Percentiles rank a stretch among this genome's conserved stretches.
Evolutionary conservation across 371 early-diverging fungal species (phyloP).

Genomic region (Syncephalastrum sp.): DNA sequence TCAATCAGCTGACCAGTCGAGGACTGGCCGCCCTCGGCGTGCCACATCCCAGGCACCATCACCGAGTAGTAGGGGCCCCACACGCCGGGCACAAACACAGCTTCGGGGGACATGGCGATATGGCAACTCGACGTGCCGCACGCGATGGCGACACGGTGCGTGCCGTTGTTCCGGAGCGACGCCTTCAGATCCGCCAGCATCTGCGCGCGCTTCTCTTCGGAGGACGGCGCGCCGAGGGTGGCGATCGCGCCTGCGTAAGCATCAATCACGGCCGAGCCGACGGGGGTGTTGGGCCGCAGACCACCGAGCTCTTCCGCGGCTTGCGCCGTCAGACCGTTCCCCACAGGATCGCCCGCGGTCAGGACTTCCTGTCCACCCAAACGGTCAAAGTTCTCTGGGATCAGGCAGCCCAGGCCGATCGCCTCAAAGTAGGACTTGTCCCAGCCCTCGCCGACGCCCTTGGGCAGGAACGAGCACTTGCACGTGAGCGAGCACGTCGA

Average conservation of each 20-base stretch:
- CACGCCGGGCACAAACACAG: constrained; percentile 62
- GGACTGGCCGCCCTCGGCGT: constrained; percentile 75
- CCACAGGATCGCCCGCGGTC: constrained; percentile 62
- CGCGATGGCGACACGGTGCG: constrained; percentile 65
- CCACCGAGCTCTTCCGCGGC: constrained; percentile 65
- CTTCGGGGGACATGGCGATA: constrained; percentile 56
- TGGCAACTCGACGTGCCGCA: constrained; percentile 77
- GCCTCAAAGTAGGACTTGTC: constrained; percentile 53
- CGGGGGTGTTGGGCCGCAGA: constrained; percentile 49
- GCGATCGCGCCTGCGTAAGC: constrained; percentile 75
- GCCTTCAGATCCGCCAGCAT: constrained; percentile 16
- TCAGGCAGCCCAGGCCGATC: constrained; percentile 57
- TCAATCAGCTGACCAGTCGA: constrained; percentile 72
- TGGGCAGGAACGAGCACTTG: constrained; percentile 68
- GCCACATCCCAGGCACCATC: constrained; percentile 60
- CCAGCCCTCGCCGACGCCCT: constrained; percentile 52
- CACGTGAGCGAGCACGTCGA: constrained; percentile 69
- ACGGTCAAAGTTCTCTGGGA: constrained; percentile 42
- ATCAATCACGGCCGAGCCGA: constrained; percentile 74
- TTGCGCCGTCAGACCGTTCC: constrained; percentile 42
- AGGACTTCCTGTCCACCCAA: constrained; percentile 53
- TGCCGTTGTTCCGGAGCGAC: constrained; percentile 27
- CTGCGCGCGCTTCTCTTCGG: constrained; percentile 17
- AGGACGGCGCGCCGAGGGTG: constrained; percentile 47
- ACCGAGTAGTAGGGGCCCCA: constrained; percentile 71